Evolutionary conservation across 139 green algal species (phyloP).

Genomic region (Micractinium sp.): DNA sequence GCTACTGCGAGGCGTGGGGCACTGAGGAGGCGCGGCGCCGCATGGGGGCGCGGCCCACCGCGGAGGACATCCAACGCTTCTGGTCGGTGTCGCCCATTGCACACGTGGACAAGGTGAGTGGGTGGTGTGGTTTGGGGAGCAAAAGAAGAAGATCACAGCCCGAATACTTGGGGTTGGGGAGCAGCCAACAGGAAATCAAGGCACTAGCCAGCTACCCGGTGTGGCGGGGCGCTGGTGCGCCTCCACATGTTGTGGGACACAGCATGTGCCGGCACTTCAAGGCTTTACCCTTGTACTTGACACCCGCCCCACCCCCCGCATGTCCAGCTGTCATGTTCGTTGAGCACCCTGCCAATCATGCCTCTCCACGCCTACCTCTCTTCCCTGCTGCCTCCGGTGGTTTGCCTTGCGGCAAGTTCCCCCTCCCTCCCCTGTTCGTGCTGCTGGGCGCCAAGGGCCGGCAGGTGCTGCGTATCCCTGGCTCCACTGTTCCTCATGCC

Average conservation of each 20-base stretch:
- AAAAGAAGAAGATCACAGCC: no score
- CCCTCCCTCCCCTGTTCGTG: conserved; percentile 83
- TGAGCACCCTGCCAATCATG: no score
- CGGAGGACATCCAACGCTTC: conserved; percentile 75
- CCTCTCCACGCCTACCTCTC: not conserved
- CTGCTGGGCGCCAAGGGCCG: conserved; percentile 87
- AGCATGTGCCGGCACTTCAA: no score
- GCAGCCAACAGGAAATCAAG: not conserved
- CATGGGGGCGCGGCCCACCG: conserved; percentile 60
- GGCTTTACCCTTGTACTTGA: no score
- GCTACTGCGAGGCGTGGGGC: conserved; percentile 86
- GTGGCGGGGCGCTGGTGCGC: no score
- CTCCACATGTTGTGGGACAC: no score
- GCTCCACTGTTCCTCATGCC: not conserved
- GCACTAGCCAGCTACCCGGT: no score
- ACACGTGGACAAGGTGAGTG: conserved; percentile 65
- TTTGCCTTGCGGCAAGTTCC: no score
- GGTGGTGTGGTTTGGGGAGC: not conserved
- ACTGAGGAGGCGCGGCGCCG: conserved; percentile 53
- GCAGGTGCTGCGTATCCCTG: conserved; percentile 48
- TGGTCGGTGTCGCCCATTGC: conserved; percentile 69
- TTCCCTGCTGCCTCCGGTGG: conserved; percentile 33
- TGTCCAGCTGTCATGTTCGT: no score
- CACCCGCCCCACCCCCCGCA: no score
- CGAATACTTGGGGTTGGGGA: no score